Base-by-base conservation (phyloP, 2,329 filamentous ascomycete genomes). In the Chaetomium sp. region DNA sequence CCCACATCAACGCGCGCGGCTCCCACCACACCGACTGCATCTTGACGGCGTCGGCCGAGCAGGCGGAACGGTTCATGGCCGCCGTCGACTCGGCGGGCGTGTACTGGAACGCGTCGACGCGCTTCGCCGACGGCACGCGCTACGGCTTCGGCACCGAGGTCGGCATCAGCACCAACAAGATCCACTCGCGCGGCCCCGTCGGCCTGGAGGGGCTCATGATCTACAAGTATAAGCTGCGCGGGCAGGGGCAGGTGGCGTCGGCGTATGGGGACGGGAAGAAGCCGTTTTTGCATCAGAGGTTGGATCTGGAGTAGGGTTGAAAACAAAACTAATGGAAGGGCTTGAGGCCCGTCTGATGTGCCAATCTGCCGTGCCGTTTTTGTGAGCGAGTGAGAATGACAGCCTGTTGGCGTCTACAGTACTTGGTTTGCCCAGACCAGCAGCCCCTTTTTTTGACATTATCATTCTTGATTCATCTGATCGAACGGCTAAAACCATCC, bases 81-180 rank as follows among this genome's bases (percentile, higher is more conserved):
- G 87, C 87, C 65, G 87, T 98, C 58, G 95, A 98, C 78, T 92
- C 92, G 31, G 90, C 93, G 0, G 94, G 93, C 60, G 93, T 94
- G 21, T 99, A 96, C 83, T 97, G 94, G 93, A 99, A 99, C 76
- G 91, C 93, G 8, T 96, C 92, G 27, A 97, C 92, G 9, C 87
- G 95, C 58, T 94, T 99, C 79, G 93, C 93, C 6, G 95, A 99
- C 76, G 95, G 95, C 8, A 97, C 96, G 90, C 85, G 95, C 50
- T 98, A 96, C 76, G 95, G 95, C 8, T 99, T 99, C 78, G 95
- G 95, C 56, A 98, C 95, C 0, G 95, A 99, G 79, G 95, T 99
- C 27, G 95, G 95, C 62, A 98, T 99, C 78, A 96, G 91, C 80
- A 99, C 95, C 57, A 99, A 97, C 82, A 99, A 98, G 82, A 97